Conservation (phyloP, 73 alveolate species). For the Tetrahymena malaccensis region DNA sequence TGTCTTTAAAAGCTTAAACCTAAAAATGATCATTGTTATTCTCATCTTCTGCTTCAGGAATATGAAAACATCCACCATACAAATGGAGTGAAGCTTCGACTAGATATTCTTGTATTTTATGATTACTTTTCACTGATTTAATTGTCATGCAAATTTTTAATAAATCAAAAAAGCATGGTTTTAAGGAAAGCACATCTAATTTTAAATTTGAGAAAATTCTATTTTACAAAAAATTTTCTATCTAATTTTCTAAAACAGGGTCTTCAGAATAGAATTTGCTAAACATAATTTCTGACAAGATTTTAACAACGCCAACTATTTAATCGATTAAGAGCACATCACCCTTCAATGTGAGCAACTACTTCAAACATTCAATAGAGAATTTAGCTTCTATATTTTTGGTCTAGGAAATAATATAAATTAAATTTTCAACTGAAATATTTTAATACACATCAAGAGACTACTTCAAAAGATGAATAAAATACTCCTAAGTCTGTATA, state of each 20-base stretch:
- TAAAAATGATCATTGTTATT: neutral
- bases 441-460: neutral
- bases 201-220: neutral
- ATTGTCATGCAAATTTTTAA: neutral
- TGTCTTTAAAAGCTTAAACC: neutral
- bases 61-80: neutral
- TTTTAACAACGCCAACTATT: neutral
- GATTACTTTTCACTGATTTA: neutral
- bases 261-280: neutral
- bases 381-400: neutral
- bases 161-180: neutral
- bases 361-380: neutral
- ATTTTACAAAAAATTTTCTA: neutral
- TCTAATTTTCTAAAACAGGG: neutral
- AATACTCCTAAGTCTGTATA: neutral
- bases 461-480: neutral
- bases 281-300: neutral
- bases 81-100: neutral
- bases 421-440: neutral
- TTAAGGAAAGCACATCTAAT: neutral
- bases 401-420: neutral
- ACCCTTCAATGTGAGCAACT: neutral
- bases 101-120: neutral
- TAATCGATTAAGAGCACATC: neutral
- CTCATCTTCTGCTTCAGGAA: neutral